These are phyloP conservation scores for Diaporthe capsici DNA, from an alignment of 2,329 filamentous ascomycete genomes.

Conservation along the genomic window DNA sequence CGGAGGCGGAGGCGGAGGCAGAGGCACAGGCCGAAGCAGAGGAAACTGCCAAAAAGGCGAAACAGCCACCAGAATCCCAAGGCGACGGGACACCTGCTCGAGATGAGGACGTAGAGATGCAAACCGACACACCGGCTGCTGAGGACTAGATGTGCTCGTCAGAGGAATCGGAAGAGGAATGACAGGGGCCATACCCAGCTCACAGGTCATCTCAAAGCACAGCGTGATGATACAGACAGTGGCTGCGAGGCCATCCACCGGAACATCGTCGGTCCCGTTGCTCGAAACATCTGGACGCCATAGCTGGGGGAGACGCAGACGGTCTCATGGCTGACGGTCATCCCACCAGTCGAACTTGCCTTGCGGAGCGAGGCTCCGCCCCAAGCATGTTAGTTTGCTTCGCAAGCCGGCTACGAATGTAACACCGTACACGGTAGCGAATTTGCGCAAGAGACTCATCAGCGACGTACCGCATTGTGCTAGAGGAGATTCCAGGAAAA, in stretches of 20 bases:
- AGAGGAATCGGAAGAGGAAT: background rate
- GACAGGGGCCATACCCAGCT: background rate
- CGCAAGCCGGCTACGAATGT: background rate
- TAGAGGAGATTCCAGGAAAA: background rate
- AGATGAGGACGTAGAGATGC: slow-evolving; percentile 66
- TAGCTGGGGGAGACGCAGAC: background rate
- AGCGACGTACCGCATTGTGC: background rate
- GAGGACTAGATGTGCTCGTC: background rate
- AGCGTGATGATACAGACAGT: background rate
- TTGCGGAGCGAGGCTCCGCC: background rate
- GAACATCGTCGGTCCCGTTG: background rate
- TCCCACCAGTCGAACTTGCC: background rate
- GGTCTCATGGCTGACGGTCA: background rate
- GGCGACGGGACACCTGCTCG: slow-evolving; percentile 51
- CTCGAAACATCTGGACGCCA: background rate
- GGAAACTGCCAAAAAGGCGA: slow-evolving; percentile 21
- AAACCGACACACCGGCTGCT: slow-evolving; percentile 55
- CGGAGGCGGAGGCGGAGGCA: slow-evolving; percentile 38
- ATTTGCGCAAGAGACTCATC: background rate
- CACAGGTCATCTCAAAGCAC: background rate
- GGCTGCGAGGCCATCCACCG: background rate
- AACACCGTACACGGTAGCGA: background rate
- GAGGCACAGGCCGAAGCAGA: slow-evolving; percentile 42
- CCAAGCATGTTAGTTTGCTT: background rate
- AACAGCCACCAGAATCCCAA: slow-evolving; percentile 38